These are phyloP conservation scores for Jaltomata sinuosa DNA, from an alignment of 257 asterid genomes.

Conservation along the genomic window DNA sequence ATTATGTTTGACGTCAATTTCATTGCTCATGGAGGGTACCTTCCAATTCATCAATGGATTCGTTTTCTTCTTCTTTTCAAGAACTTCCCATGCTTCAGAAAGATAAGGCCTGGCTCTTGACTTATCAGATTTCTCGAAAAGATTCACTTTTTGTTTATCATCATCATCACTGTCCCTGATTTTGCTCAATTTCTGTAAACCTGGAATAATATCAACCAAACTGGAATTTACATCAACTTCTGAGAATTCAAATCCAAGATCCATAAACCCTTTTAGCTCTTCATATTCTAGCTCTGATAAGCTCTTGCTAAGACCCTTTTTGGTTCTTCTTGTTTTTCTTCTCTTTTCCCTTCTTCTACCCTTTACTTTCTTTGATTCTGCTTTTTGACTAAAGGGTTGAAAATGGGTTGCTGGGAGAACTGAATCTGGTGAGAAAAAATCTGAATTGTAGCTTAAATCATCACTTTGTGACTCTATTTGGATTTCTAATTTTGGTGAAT, in stretches of 20 bases:
- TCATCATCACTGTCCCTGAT: background rate
- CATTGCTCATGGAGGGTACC: conserved; percentile 19
- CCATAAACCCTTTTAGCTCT: conserved; percentile 56
- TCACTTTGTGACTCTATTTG: conserved; percentile 22
- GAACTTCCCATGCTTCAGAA: conserved; percentile 46
- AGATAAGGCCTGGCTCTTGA: conserved; percentile 36
- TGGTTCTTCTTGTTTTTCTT: background rate
- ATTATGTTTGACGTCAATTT: conserved; percentile 31
- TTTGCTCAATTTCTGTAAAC: conserved; percentile 25
- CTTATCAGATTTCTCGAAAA: background rate
- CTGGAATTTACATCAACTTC: conserved; percentile 28
- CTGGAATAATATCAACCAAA: conserved; percentile 42
- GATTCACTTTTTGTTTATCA: background rate
- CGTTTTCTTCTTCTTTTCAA: conserved; percentile 3
- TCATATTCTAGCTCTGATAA: conserved; percentile 47
- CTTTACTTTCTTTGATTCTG: background rate
- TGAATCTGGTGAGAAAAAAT: conserved; percentile 20
- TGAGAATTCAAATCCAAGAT: conserved; percentile 51
- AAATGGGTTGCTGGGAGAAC: conserved; percentile 10
- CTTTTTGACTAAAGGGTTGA: background rate
- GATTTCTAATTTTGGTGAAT: background rate
- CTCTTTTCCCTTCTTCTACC: background rate
- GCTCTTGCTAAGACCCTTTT: conserved; percentile 22
- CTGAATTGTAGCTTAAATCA: conserved; percentile 8
- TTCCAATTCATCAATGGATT: conserved; percentile 26